Conservation (phyloP, 768 basidiomycete species). For the Termitomyces sp. region DNA sequence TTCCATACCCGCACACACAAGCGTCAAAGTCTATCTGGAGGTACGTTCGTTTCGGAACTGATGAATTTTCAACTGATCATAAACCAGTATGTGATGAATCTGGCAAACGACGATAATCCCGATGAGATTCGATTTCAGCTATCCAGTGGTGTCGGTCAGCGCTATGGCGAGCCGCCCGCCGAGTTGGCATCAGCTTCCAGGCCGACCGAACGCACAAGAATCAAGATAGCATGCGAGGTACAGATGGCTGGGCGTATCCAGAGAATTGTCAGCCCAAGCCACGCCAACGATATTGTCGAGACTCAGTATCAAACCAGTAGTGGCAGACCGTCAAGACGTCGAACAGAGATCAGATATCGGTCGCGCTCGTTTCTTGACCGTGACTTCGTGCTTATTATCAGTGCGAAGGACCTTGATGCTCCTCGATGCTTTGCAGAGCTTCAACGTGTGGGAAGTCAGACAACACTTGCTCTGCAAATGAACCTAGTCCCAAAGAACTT, state of each 20-base stretch:
- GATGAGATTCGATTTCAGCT: conserved; percentile 54
- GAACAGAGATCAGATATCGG: conserved; percentile 33
- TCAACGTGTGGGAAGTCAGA: conserved; percentile 19
- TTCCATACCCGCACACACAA: conserved; percentile 39
- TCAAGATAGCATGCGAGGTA: conserved; percentile 40
- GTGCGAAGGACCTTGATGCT: conserved; percentile 44
- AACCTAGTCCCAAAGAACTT: conserved; percentile 52
- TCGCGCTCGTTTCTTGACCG: conserved; percentile 38
- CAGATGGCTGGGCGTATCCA: conserved; percentile 45
- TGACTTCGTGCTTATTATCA: conserved; percentile 50
- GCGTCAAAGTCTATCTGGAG: conserved; percentile 36
- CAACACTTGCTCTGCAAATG: conserved; percentile 47
- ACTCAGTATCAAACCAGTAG: conserved; percentile 29
- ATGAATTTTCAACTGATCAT: too few species aligned
- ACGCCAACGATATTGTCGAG: conserved; percentile 28
- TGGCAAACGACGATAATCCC: conserved; percentile 43
- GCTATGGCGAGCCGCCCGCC: conserved; percentile 47
- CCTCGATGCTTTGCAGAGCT: conserved; percentile 57
- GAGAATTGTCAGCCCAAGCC: conserved; percentile 39
- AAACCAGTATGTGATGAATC: conserved; percentile 47
- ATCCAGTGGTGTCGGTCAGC: conserved; percentile 44
- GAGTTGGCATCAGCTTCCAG: conserved; percentile 29
- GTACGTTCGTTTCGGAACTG: conserved; percentile 28
- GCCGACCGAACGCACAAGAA: conserved; percentile 26
- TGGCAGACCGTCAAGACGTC: conserved; percentile 33